These are phyloP conservation scores for Biscogniauxia mediterranea DNA, from an alignment of 2,329 filamentous ascomycete genomes.

Conservation along the genomic window DNA sequence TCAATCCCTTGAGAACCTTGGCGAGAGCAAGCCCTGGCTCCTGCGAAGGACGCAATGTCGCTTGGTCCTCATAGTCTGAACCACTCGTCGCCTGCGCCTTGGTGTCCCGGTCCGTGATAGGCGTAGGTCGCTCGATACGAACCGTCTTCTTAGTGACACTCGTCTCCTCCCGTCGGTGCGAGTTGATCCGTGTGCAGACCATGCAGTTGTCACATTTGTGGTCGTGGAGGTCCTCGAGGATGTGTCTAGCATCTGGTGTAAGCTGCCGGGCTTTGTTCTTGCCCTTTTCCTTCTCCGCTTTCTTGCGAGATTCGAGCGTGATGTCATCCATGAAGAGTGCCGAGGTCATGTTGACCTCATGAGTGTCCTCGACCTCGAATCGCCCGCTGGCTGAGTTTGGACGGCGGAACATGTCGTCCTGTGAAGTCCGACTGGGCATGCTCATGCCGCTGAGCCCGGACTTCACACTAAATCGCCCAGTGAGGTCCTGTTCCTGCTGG, in stretches of 20 bases:
- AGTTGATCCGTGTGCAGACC: constrained; percentile 54
- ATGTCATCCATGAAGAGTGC: constrained; percentile 59
- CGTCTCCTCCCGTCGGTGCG: constrained; percentile 34
- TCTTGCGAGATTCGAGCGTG: constrained; percentile 41
- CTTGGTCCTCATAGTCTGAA: constrained; percentile 48
- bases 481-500: constrained; percentile 27
- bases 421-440: constrained; percentile 26
- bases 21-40: constrained; percentile 71
- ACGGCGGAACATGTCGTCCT: constrained; percentile 22
- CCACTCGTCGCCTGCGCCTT: constrained; percentile 33
- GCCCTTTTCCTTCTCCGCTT: constrained; percentile 20
- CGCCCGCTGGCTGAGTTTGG: constrained; percentile 25
- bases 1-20: constrained; percentile 76
- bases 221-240: constrained; percentile 49
- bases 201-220: constrained; percentile 58
- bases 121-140: constrained; percentile 61
- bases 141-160: constrained; percentile 56
- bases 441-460: constrained; percentile 34
- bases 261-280: constrained; percentile 40
- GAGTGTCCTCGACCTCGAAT: constrained; percentile 30
- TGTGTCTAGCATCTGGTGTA: constrained; percentile 50
- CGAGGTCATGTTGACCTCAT: constrained; percentile 56
- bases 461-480: constrained; percentile 35
- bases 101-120: constrained; percentile 61
- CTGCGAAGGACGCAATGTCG: constrained; percentile 65